Percentiles rank a stretch among this genome's conserved stretches.
Evolutionary conservation across 441 rosid genomes (phyloP).

Genomic region (Eruca vesicaria): DNA sequence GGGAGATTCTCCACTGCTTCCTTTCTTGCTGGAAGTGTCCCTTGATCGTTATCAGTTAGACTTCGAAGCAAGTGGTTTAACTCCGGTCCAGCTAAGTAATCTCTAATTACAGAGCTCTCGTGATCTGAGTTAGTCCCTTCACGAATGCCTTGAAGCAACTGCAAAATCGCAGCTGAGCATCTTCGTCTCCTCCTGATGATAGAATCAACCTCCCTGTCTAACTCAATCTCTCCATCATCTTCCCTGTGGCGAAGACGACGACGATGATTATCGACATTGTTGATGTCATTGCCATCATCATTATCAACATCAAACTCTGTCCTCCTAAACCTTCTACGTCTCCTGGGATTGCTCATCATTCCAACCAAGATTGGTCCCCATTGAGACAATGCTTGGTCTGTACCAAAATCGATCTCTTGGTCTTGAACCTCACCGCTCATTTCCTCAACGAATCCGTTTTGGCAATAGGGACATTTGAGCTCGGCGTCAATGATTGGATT

Average conservation of each 20-base stretch:
- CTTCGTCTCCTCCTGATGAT: constrained; percentile 66
- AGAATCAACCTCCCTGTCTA: constrained; percentile 62
- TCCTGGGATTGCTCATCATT: constrained; percentile 68
- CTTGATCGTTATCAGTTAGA: constrained; percentile 55
- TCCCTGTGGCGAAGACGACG: constrained; percentile 22
- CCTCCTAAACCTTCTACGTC: constrained; percentile 57
- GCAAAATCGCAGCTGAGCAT: constrained; percentile 63
- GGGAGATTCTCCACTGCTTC: constrained; percentile 57
- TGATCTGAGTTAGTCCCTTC: constrained; percentile 59
- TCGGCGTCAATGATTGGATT: constrained; percentile 62
- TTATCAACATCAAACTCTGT: constrained; percentile 47
- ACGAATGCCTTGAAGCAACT: constrained; percentile 70
- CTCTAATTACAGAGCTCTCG: constrained; percentile 64
- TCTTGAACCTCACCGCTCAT: constrained; percentile 47
- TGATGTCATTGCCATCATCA: constrained; percentile 37
- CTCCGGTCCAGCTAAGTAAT: constrained; percentile 55
- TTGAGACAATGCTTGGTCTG: constrained; percentile 72
- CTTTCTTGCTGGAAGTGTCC: constrained; percentile 58
- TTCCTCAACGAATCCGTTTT: constrained; percentile 69
- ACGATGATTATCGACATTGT: background rate
- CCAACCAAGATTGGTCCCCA: constrained; percentile 84
- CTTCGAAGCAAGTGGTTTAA: constrained; percentile 58
- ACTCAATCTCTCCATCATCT: constrained; percentile 45
- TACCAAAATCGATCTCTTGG: constrained; percentile 53
- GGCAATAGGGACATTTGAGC: constrained; percentile 79